phyloP scores from a whole-genome alignment of 192 early-diverging fungal genomes.

The Coemansia sp. region DNA sequence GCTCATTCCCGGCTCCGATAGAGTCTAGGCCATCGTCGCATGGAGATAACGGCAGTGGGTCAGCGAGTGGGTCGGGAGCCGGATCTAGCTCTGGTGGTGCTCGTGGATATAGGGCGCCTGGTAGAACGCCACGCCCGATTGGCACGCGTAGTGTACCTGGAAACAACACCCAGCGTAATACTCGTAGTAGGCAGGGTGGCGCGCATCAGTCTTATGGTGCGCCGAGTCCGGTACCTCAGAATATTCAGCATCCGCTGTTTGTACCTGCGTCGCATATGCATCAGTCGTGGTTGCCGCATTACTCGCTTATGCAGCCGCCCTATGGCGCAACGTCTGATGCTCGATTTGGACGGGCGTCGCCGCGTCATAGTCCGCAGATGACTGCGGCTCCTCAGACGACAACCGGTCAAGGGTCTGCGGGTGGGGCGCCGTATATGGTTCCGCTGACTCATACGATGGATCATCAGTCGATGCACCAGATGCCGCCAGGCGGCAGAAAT shows the following conservation, averaged over 20 bases:
- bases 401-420: background rate
- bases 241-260: background rate
- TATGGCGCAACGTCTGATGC: background rate
- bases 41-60: conserved; percentile 10
- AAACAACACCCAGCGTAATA: conserved; percentile 9
- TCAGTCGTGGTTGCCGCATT: conserved; percentile 24
- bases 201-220: background rate
- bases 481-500: background rate
- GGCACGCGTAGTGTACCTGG: conserved; percentile 31
- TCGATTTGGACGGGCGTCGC: conserved; percentile 8
- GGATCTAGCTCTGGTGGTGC: background rate
- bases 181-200: conserved; percentile 3
- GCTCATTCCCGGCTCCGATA: background rate
- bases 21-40: conserved; percentile 21
- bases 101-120: conserved; percentile 4
- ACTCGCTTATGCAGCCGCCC: conserved; percentile 11
- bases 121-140: conserved; percentile 30
- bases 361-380: conserved; percentile 20
- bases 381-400: background rate
- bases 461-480: background rate
- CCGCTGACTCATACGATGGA: conserved; percentile 7
- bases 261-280: background rate
- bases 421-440: conserved; percentile 9
- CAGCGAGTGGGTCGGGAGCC: background rate
- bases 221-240: background rate